Percentiles rank a stretch among this genome's conserved stretches.
Conservation (phyloP, 2,329 filamentous ascomycete genomes). For the Byssochlamys sp. region DNA sequence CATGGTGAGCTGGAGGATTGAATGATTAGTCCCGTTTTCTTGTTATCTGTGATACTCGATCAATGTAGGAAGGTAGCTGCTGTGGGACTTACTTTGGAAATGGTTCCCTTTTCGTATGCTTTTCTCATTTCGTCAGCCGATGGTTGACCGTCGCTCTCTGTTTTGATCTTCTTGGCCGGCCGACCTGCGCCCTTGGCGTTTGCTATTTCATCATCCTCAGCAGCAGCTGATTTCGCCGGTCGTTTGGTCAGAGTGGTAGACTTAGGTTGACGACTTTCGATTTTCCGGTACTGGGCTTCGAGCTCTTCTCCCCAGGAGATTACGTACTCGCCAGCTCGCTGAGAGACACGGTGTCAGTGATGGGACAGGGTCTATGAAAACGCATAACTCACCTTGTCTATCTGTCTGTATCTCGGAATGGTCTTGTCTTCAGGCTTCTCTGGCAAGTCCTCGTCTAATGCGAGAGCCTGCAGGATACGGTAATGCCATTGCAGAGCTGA, state of each 20-base stretch:
- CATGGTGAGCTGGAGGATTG: conserved; percentile 33
- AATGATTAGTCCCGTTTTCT: not conserved
- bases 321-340: conserved; percentile 67
- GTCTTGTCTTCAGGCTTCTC: conserved; percentile 68
- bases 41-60: conserved; percentile 3
- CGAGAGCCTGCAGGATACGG: conserved; percentile 79
- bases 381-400: conserved; percentile 54
- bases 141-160: conserved; percentile 17
- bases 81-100: conserved; percentile 28
- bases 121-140: conserved; percentile 31
- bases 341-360: conserved; percentile 2
- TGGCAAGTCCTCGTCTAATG: conserved; percentile 82
- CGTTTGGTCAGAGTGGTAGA: conserved; percentile 42
- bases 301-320: conserved; percentile 65
- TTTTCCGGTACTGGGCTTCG: conserved; percentile 46
- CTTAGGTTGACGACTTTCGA: conserved; percentile 33
- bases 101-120: conserved; percentile 33
- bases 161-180: conserved; percentile 40
- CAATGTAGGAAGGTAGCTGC: not conserved
- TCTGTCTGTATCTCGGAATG: conserved; percentile 72
- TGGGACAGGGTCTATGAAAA: not conserved
- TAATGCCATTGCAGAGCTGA: conserved; percentile 88
- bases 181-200: conserved; percentile 13
- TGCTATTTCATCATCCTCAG: conserved; percentile 17
- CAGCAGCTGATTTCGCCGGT: conserved; percentile 13